phyloP scores from a whole-genome alignment of 352 stramenopile species.

The Globisporangium cylindrosporum region DNA sequence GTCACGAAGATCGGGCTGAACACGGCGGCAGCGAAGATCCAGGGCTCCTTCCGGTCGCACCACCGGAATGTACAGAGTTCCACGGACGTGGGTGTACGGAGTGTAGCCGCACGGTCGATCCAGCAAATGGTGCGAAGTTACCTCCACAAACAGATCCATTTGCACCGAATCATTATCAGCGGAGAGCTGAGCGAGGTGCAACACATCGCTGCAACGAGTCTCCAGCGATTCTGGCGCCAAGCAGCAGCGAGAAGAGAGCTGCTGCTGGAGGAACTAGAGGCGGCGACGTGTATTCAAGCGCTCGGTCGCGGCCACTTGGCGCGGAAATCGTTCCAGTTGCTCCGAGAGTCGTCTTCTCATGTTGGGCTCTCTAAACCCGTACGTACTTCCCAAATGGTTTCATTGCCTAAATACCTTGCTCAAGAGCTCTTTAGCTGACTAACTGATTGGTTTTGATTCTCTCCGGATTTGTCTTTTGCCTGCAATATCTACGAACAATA shows the following conservation, averaged over 20 bases:
- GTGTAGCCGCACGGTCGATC: conserved; percentile 48
- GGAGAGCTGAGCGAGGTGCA: conserved; percentile 43
- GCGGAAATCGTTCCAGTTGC: conserved; percentile 47
- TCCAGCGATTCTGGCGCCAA: conserved; percentile 51
- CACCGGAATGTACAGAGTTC: conserved; percentile 1
- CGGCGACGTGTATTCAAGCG: conserved; percentile 70
- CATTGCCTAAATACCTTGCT: neutral
- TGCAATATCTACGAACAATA: conserved; percentile 9
- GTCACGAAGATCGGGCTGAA: conserved; percentile 38
- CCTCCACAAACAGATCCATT: conserved; percentile 14
- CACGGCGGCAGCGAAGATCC: conserved; percentile 46
- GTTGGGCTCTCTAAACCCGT: conserved; percentile 18
- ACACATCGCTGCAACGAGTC: conserved; percentile 47
- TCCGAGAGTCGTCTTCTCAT: conserved; percentile 27
- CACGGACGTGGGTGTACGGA: conserved; percentile 33
- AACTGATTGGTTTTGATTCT: neutral
- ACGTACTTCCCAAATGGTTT: neutral
- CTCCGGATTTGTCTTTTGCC: neutral
- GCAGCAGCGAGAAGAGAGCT: conserved; percentile 20
- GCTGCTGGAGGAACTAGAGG: conserved; percentile 40
- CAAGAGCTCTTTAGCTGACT: neutral
- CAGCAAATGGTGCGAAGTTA: conserved; percentile 41
- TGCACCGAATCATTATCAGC: conserved; percentile 28
- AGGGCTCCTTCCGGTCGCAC: conserved; percentile 38
- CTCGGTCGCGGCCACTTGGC: conserved; percentile 51